Conservation (phyloP, 176 grass and related monocot genomes). For the Aegilops longissima region DNA sequence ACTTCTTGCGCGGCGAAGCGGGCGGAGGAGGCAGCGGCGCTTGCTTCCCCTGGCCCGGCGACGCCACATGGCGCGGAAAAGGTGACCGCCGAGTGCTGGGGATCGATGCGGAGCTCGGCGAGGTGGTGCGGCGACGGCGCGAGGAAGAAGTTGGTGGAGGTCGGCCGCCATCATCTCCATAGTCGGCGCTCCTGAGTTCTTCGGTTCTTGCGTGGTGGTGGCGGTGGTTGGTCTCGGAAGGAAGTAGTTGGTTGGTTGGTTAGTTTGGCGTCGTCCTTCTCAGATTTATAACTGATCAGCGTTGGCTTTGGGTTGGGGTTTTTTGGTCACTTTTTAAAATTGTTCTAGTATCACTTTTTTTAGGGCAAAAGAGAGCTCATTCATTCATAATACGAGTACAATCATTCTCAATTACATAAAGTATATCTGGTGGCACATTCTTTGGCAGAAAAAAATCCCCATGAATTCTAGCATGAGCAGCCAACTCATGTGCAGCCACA, state of each 20-base stretch:
- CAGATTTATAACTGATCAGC: neutral
- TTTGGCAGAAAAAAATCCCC: no score
- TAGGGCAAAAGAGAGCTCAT: no score
- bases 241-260: neutral
- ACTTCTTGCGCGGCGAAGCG: constrained; percentile 9
- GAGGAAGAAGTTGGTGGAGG: constrained; percentile 19
- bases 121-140: neutral
- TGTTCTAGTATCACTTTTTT: no score
- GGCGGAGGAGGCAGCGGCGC: constrained; percentile 21
- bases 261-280: neutral
- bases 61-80: neutral
- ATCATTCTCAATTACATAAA: no score
- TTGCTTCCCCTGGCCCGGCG: neutral
- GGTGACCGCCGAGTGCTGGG: neutral
- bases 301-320: neutral
- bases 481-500: no score
- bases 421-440: no score
- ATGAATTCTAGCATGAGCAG: no score
- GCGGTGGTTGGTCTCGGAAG: neutral
- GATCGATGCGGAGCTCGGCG: constrained; percentile 16
- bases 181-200: neutral
- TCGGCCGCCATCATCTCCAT: neutral
- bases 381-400: no score
- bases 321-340: no score
- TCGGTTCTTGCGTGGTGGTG: neutral